phyloP scores from a whole-genome alignment of 768 basidiomycete species.

The Tephrocybe sp. region DNA sequence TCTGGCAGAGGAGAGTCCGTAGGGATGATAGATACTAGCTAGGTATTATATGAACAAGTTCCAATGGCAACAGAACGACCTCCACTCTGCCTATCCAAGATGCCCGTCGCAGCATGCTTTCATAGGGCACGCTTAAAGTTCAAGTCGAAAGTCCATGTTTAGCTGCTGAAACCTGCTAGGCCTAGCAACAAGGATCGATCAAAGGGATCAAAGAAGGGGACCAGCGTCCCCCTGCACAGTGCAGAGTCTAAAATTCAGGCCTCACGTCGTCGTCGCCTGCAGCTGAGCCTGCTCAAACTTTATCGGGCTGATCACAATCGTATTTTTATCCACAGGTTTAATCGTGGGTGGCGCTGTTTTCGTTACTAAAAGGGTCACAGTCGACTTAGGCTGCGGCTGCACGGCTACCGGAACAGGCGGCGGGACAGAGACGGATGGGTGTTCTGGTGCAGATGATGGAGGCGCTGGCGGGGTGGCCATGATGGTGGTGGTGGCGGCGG shows the following conservation, averaged over 20 bases:
- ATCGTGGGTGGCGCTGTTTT: conserved; percentile 8
- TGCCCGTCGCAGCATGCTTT: neutral
- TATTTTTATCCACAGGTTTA: neutral
- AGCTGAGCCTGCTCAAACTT: conserved; percentile 10
- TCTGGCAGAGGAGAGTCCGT: too few relatives aligned
- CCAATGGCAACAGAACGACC: neutral
- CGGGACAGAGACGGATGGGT: too few relatives aligned
- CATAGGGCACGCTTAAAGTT: neutral
- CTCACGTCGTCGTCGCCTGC: neutral
- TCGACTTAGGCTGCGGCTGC: neutral
- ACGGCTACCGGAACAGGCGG: neutral
- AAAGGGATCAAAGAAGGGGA: neutral
- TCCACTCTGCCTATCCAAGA: neutral
- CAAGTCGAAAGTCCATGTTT: neutral
- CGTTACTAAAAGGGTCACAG: conserved; percentile 9
- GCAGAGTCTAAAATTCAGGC: too few relatives aligned
- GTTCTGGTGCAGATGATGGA: too few relatives aligned
- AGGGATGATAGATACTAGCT: too few relatives aligned
- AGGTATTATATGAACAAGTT: too few relatives aligned
- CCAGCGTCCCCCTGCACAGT: too few relatives aligned
- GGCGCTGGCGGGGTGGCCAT: neutral
- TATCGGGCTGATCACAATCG: conserved; percentile 17
- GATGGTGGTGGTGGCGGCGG: neutral
- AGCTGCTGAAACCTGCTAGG: too few relatives aligned
- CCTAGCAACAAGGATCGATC: too few relatives aligned